phyloP scores from a whole-genome alignment of 2,329 filamentous ascomycete genomes.

The Beauveria caledonica region DNA sequence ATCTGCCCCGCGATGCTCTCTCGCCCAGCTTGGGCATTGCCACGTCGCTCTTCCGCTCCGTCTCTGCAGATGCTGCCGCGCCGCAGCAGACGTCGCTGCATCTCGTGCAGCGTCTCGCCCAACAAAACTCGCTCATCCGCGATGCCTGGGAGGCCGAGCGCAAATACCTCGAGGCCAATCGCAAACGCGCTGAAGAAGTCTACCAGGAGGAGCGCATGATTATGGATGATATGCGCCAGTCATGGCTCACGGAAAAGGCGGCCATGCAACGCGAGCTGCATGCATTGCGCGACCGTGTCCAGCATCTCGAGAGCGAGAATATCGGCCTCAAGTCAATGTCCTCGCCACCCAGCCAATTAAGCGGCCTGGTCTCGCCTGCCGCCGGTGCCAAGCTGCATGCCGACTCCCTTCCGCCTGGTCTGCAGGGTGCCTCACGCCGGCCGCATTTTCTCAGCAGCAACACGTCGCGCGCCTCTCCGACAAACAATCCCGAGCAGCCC shows the following conservation, averaged over 20 bases:
- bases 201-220: constrained; percentile 45
- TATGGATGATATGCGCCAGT: constrained; percentile 42
- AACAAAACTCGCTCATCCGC: constrained; percentile 35
- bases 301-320: constrained; percentile 30
- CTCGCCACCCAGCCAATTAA: constrained; percentile 21
- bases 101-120: constrained; percentile 32
- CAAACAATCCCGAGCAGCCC: constrained; percentile 26
- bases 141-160: constrained; percentile 48
- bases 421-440: constrained; percentile 27
- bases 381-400: not conserved
- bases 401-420: constrained; percentile 25
- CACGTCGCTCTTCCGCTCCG: constrained; percentile 20
- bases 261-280: constrained; percentile 33
- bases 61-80: constrained; percentile 21
- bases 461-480: constrained; percentile 27
- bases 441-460: constrained; percentile 25
- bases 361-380: constrained; percentile 21
- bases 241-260: constrained; percentile 38
- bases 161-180: constrained; percentile 44
- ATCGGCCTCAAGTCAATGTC: constrained; percentile 24
- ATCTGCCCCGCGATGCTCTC: not conserved
- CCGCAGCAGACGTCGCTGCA: constrained; percentile 23
- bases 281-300: constrained; percentile 31
- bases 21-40: constrained; percentile 13
- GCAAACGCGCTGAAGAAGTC: constrained; percentile 45